Conservation (phyloP, 495 filamentous ascomycete species). For the Chaetomidium leptoderma region DNA sequence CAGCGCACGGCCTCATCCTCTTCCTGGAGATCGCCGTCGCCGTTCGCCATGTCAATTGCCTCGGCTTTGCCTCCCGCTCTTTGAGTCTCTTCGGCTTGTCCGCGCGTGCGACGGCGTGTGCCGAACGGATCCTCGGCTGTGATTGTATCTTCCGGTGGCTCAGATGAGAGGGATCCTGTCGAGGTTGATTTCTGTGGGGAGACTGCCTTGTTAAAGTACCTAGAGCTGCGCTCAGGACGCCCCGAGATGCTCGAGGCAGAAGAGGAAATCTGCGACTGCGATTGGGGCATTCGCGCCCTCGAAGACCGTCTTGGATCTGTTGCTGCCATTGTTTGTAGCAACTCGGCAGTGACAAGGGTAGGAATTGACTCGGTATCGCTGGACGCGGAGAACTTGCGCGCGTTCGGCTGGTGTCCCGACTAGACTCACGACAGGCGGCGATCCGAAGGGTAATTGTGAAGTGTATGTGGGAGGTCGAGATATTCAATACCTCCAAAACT, state of each 20-base stretch:
- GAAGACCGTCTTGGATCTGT: slow-evolving; percentile 83
- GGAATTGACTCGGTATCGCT: slow-evolving; percentile 15
- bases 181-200: slow-evolving; percentile 71
- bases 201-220: slow-evolving; percentile 64
- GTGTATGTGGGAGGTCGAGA: not conserved
- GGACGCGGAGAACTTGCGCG: slow-evolving; percentile 10
- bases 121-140: slow-evolving; percentile 49
- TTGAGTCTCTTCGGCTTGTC: slow-evolving; percentile 57
- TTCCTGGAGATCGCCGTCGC: slow-evolving; percentile 63
- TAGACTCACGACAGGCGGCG: not conserved
- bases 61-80: slow-evolving; percentile 47
- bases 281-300: slow-evolving; percentile 78
- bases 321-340: slow-evolving; percentile 47
- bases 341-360: slow-evolving; percentile 27
- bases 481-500: not conserved
- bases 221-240: slow-evolving; percentile 64
- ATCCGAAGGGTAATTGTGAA: not conserved
- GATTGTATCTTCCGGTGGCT: slow-evolving; percentile 72
- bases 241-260: slow-evolving; percentile 62
- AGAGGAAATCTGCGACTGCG: slow-evolving; percentile 73
- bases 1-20: slow-evolving; percentile 94
- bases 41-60: slow-evolving; percentile 50
- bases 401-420: not conserved
- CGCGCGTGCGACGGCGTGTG: slow-evolving; percentile 63
- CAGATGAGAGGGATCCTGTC: slow-evolving; percentile 68